These are phyloP conservation scores for Arabis hirsuta DNA, from an alignment of 345 rosid species.

Conservation along the genomic window DNA sequence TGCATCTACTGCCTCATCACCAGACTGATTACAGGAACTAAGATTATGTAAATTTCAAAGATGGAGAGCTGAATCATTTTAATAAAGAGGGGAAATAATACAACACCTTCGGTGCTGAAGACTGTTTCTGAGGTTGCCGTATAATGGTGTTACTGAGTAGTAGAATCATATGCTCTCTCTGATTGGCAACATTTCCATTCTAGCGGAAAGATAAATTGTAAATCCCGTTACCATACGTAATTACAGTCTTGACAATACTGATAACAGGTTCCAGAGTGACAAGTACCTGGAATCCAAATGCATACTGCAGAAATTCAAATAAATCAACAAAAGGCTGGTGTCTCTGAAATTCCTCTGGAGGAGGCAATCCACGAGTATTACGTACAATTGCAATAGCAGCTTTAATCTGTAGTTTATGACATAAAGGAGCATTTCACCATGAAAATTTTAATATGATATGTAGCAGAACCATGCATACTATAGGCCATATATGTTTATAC, in stretches of 20 bases:
- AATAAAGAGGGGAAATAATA: slow-evolving; percentile 25
- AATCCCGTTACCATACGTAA: slow-evolving; percentile 15
- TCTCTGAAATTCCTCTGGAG: slow-evolving; percentile 56
- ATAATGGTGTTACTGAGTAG: slow-evolving; percentile 73
- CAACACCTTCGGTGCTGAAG: slow-evolving; percentile 59
- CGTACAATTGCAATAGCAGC: slow-evolving; percentile 75
- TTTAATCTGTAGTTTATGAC: slow-evolving; percentile 60
- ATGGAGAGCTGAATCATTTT: slow-evolving; percentile 2
- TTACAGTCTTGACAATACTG: slow-evolving; percentile 10
- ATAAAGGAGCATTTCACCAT: slow-evolving; percentile 16
- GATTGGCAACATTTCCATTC: slow-evolving; percentile 90
- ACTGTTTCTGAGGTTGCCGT: slow-evolving; percentile 63
- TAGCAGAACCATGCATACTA: slow-evolving; percentile 1
- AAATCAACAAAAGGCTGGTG: slow-evolving; percentile 59
- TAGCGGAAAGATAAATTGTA: slow-evolving; percentile 41
- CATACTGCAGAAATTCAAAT: slow-evolving; percentile 76
- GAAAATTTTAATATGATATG: not conserved
- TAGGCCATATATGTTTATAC: slow-evolving; percentile 41
- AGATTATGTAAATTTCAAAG: slow-evolving; percentile 36
- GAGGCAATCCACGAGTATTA: slow-evolving; percentile 66
- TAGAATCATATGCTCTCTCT: slow-evolving; percentile 91
- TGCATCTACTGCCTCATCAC: slow-evolving; percentile 76
- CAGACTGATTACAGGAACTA: slow-evolving; percentile 53
- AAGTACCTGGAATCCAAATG: slow-evolving; percentile 90
- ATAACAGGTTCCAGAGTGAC: slow-evolving; percentile 13